These are phyloP conservation scores for Yamadazyma oceani DNA, from an alignment of 1,139 yeast species.

Conservation along the genomic window DNA sequence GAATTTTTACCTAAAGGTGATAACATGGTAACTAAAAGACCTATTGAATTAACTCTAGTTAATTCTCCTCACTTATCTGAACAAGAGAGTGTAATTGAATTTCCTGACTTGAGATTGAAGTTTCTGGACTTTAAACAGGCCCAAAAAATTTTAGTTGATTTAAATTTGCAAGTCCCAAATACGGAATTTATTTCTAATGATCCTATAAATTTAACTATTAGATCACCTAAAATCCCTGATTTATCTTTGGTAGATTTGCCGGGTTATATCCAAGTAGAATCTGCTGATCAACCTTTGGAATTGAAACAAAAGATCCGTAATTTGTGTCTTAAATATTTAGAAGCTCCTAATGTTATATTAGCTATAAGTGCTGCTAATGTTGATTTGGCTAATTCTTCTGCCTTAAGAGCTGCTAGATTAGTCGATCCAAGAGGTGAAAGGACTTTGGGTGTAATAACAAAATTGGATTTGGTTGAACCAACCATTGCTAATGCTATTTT, in stretches of 20 bases:
- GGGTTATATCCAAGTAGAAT: slow-evolving; percentile 95
- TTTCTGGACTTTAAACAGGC: slow-evolving; percentile 86
- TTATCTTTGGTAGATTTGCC: slow-evolving; percentile 92
- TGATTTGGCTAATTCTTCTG: slow-evolving; percentile 94
- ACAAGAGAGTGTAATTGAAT: slow-evolving; percentile 72
- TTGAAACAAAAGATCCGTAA: slow-evolving; percentile 76
- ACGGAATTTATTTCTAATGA: slow-evolving; percentile 84
- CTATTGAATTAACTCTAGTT: slow-evolving; percentile 87
- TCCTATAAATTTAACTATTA: slow-evolving; percentile 87
- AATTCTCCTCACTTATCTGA: slow-evolving; percentile 83
- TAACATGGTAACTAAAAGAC: slow-evolving; percentile 95
- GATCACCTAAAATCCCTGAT: slow-evolving; percentile 92
- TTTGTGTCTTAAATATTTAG: slow-evolving; percentile 81
- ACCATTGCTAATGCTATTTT: slow-evolving; percentile 67
- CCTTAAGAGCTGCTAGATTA: slow-evolving; percentile 85
- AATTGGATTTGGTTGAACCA: slow-evolving; percentile 85
- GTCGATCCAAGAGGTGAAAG: slow-evolving; percentile 95
- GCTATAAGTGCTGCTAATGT: slow-evolving; percentile 98
- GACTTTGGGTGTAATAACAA: slow-evolving; percentile 94
- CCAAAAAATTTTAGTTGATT: slow-evolving; percentile 77
- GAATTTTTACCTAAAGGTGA: slow-evolving; percentile 93
- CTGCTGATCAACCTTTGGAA: slow-evolving; percentile 91
- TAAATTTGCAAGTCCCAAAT: slow-evolving; percentile 89
- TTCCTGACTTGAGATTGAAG: slow-evolving; percentile 84
- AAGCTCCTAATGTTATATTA: slow-evolving; percentile 87